phyloP scores from a whole-genome alignment of 2,329 filamentous ascomycete species.

The Arthrobotrys pseudoclavata region DNA sequence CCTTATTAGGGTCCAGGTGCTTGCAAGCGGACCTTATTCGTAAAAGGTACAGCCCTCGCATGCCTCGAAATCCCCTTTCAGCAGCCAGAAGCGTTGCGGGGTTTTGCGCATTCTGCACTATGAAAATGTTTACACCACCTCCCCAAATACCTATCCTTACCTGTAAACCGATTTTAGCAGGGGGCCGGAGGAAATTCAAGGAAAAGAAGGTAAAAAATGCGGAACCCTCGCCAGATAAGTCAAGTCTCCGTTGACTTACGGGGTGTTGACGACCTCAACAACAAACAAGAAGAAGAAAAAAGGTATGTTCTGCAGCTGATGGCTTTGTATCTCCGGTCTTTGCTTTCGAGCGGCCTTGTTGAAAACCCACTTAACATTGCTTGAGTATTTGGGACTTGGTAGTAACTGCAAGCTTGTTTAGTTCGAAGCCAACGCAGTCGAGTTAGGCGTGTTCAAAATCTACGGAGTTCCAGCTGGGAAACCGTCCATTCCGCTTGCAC shows the following conservation, averaged over 20 bases:
- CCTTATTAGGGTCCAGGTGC: slow-evolving; percentile 26
- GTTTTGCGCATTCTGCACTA: slow-evolving; percentile 26
- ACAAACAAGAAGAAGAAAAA: slow-evolving; percentile 22
- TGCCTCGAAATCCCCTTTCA: slow-evolving; percentile 40
- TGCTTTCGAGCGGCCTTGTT: neutral
- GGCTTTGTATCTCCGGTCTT: slow-evolving; percentile 24
- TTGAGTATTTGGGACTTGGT: neutral
- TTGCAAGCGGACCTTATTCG: slow-evolving; percentile 51
- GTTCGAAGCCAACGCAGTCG: slow-evolving; percentile 1
- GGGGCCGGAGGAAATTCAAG: neutral
- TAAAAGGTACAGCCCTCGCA: slow-evolving; percentile 41
- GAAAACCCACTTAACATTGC: slow-evolving; percentile 1
- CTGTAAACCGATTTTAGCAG: slow-evolving; percentile 12
- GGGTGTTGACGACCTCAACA: slow-evolving; percentile 24
- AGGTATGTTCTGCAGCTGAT: slow-evolving; percentile 39
- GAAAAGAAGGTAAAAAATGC: slow-evolving; percentile 20
- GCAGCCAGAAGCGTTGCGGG: slow-evolving; percentile 51
- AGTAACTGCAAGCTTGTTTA: slow-evolving; percentile 13
- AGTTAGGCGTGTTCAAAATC: neutral
- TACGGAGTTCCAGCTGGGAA: slow-evolving; percentile 16
- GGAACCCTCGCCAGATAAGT: slow-evolving; percentile 48
- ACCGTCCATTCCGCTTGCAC: slow-evolving; percentile 42
- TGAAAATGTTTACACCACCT: slow-evolving; percentile 28
- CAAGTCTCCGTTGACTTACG: slow-evolving; percentile 46
- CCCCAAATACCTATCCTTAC: slow-evolving; percentile 27